phyloP scores from a whole-genome alignment of 805 yeast species.

The Wickerhamiella cacticola region DNA sequence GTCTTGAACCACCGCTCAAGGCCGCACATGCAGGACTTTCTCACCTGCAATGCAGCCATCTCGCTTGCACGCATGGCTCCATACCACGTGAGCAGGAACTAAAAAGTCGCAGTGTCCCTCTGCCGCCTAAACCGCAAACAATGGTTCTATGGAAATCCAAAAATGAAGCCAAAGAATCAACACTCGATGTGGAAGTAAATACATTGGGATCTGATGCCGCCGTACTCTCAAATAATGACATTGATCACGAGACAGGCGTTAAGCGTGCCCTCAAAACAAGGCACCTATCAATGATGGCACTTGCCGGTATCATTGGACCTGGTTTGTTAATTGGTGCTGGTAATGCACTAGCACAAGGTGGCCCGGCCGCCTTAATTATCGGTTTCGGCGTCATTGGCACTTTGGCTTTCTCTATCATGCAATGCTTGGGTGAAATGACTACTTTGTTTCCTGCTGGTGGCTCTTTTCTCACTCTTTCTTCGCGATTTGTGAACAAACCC shows the following conservation, averaged over 20 bases:
- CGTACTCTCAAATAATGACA: neutral
- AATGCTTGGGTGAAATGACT: constrained; percentile 44
- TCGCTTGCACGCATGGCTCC: neutral
- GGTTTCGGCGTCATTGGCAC: constrained; percentile 40
- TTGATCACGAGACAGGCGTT: constrained; percentile 31
- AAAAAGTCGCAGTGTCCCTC: too few species aligned
- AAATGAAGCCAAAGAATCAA: neutral
- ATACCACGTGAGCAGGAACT: neutral
- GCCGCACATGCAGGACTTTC: neutral
- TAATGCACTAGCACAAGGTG: constrained; percentile 38
- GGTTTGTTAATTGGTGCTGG: constrained; percentile 62
- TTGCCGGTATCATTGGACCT: constrained; percentile 77
- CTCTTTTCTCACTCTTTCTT: constrained; percentile 38
- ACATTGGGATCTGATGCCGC: neutral
- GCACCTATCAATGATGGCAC: constrained; percentile 69
- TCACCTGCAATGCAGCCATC: neutral
- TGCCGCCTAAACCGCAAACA: too few species aligned
- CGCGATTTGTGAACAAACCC: constrained; percentile 37
- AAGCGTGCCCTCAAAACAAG: constrained; percentile 41
- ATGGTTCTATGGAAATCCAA: constrained; percentile 1
- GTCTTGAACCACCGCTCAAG: neutral
- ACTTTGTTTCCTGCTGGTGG: constrained; percentile 45
- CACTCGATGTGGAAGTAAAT: constrained; percentile 1
- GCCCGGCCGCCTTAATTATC: constrained; percentile 40
- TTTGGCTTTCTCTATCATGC: constrained; percentile 43